phyloP scores from a whole-genome alignment of 2,329 filamentous ascomycete species.

The Rutstroemia sp. region DNA sequence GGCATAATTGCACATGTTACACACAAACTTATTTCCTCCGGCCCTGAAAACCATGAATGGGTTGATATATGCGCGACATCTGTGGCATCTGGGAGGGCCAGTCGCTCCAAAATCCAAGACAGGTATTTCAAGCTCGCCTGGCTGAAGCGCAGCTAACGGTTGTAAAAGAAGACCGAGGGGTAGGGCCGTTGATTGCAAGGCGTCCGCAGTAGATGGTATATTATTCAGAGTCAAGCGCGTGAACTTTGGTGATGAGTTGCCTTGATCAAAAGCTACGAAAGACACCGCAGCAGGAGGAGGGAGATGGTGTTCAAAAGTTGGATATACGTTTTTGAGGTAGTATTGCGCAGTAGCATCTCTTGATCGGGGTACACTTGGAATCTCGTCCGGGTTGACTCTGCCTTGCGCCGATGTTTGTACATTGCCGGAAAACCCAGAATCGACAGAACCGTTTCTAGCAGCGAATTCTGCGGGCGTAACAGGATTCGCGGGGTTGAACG shows the following conservation, averaged over 20 bases:
- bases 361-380: conserved; percentile 82
- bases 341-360: conserved; percentile 76
- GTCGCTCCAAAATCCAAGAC: conserved; percentile 90
- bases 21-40: conserved; percentile 93
- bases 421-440: conserved; percentile 34
- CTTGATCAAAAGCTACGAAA: conserved; percentile 91
- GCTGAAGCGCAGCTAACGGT: conserved; percentile 73
- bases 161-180: conserved; percentile 85
- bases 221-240: conserved; percentile 88
- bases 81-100: conserved; percentile 82
- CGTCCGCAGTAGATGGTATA: conserved; percentile 77
- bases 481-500: conserved; percentile 39
- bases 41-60: conserved; percentile 97
- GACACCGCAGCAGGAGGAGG: conserved; percentile 83
- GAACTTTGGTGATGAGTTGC: conserved; percentile 92
- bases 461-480: conserved; percentile 40
- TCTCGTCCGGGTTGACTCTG: conserved; percentile 81
- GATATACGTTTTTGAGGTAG: conserved; percentile 83
- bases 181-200: conserved; percentile 70
- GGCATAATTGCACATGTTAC: conserved; percentile 95
- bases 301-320: conserved; percentile 89
- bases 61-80: conserved; percentile 96
- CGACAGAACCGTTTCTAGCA: conserved; percentile 34
- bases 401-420: conserved; percentile 59
- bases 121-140: conserved; percentile 80